Conservation (phyloP, 306 rosid genomes). For the Fagus sylvatica region DNA sequence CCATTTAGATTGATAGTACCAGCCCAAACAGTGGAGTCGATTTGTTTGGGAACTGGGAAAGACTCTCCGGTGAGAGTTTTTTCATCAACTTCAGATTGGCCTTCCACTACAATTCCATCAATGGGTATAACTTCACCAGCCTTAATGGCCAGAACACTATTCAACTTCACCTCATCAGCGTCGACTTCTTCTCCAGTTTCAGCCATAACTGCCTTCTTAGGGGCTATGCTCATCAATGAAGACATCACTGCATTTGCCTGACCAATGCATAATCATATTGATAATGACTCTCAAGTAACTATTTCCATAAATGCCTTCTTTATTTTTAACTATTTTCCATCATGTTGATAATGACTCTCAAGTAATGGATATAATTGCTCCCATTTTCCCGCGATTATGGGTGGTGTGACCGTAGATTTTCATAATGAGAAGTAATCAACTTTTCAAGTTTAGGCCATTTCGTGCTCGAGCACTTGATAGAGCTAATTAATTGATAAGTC, state of each 20-base stretch:
- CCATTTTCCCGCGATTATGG: no score
- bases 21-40: slow-evolving; percentile 81
- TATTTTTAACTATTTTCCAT: no score
- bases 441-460: no score
- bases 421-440: no score
- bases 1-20: slow-evolving; percentile 93
- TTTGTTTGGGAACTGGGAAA: slow-evolving; percentile 79
- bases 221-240: slow-evolving; percentile 73
- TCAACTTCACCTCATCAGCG: slow-evolving; percentile 73
- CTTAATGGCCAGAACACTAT: slow-evolving; percentile 70
- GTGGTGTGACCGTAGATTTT: no score
- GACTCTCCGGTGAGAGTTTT: slow-evolving; percentile 91
- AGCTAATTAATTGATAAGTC: no score
- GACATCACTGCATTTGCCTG: slow-evolving; percentile 94
- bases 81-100: slow-evolving; percentile 84
- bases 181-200: slow-evolving; percentile 81
- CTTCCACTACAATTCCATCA: slow-evolving; percentile 82
- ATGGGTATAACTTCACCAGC: slow-evolving; percentile 91
- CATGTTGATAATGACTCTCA: no score
- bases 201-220: slow-evolving; percentile 85
- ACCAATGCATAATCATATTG: slow-evolving; percentile 13
- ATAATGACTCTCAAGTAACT: no score
- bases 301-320: no score
- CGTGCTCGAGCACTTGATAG: no score
- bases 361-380: no score